Evolutionary conservation across 129 eudicot species (phyloP).

Genomic region (Gnaphalium uliginosum): DNA sequence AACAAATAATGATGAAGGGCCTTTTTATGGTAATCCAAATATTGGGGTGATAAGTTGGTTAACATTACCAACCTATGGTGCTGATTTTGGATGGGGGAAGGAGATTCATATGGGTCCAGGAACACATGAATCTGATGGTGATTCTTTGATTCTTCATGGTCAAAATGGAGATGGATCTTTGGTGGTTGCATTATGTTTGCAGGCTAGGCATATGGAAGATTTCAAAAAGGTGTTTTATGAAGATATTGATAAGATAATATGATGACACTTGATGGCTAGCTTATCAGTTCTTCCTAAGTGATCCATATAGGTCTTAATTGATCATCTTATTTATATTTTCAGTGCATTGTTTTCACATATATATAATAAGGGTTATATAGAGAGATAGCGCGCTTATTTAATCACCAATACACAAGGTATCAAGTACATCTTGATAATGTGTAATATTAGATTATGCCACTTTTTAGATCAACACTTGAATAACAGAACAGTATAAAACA

Average conservation of each 20-base stretch:
- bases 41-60: constrained; percentile 60
- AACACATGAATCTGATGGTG: constrained; percentile 47
- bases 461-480: too few species aligned
- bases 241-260: constrained; percentile 20
- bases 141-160: constrained; percentile 39
- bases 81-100: constrained; percentile 75
- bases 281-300: not conserved
- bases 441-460: too few species aligned
- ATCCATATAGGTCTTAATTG: not conserved
- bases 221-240: constrained; percentile 35
- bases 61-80: constrained; percentile 38
- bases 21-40: constrained; percentile 48
- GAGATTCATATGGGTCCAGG: constrained; percentile 46
- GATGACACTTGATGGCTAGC: not conserved
- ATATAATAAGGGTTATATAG: too few species aligned
- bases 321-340: not conserved
- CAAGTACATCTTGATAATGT: too few species aligned
- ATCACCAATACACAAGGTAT: too few species aligned
- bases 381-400: too few species aligned
- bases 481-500: too few species aligned
- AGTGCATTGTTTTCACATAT: too few species aligned
- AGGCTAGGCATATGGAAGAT: constrained; percentile 35
- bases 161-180: constrained; percentile 42
- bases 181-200: constrained; percentile 40
- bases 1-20: constrained; percentile 23